These are phyloP conservation scores for Letharia columbiana DNA, from an alignment of 495 filamentous ascomycete species.

Conservation along the genomic window DNA sequence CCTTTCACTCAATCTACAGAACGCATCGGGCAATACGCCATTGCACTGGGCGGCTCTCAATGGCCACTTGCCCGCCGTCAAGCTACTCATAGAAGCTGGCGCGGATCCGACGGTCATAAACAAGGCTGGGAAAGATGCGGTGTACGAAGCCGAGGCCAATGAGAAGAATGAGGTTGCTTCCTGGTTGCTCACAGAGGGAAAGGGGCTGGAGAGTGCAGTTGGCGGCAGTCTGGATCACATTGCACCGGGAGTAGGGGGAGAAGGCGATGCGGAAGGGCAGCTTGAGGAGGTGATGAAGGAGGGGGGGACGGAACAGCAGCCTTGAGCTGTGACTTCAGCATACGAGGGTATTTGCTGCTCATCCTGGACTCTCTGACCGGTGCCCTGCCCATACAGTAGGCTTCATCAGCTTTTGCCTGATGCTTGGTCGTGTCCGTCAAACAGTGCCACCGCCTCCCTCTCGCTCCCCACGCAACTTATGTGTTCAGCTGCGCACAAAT, in stretches of 20 bases:
- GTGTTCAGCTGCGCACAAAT: too few relatives aligned
- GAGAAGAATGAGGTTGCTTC: conserved; percentile 60
- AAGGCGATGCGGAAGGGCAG: not conserved
- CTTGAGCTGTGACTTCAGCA: not conserved
- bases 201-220: conserved; percentile 34
- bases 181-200: conserved; percentile 47
- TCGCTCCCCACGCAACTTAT: too few relatives aligned
- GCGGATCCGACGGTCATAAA: conserved; percentile 70
- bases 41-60: conserved; percentile 90
- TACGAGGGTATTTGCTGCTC: too few relatives aligned
- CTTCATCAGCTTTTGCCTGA: too few relatives aligned
- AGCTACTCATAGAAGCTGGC: conserved; percentile 61
- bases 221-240: not conserved
- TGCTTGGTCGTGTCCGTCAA: too few relatives aligned
- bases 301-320: conserved; percentile 2
- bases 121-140: conserved; percentile 71
- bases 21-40: conserved; percentile 76
- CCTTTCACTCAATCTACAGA: conserved; percentile 49
- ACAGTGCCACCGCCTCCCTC: too few relatives aligned
- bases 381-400: too few relatives aligned
- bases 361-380: too few relatives aligned
- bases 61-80: conserved; percentile 72
- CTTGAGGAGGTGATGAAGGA: conserved; percentile 2
- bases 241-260: not conserved
- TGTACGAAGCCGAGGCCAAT: conserved; percentile 74